Evolutionary conservation across 768 basidiomycete species (phyloP), one percentile per base, ranked within the genome.

Genomic region (Tulasnella sp.): DNA sequence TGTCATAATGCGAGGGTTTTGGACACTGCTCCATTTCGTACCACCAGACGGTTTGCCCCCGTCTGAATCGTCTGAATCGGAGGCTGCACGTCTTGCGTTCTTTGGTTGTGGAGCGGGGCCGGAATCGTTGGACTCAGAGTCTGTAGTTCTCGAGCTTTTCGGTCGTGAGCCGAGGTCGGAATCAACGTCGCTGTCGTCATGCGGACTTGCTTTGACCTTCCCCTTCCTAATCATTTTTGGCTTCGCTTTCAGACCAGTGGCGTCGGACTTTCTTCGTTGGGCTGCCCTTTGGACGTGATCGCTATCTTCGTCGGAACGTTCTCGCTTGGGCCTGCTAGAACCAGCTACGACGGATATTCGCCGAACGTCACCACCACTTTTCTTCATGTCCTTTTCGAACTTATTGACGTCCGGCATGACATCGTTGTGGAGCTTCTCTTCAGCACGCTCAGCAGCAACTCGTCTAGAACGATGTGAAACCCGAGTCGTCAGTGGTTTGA

Each of bases 321-420:
- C 59, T 29, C 17, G 9, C 21, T 46, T 42, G 21, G 34, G 23
- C 23, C 27, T n/a, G 37, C 55, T 43, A 17, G 51, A 14, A n/a
- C 15, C 34, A 17, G 11, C 23, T 17, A 9, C 51, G 25, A 53
- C 7, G 35, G 15, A 25, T 9, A 48, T 41, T 21, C 46, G 49
- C 39, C 49, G 34, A 36, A 23, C 46, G 15, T 48, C 53, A 11
- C 58, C 58, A 23, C 55, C 42, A 41, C 46, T 29, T 17, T 25
- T 39, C 62, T 77, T 77, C 72, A 77, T 73, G 70, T 90, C 82
- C 62, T 77, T 76, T 66, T 88, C 78, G 63, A 75, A 90, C 57
- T 72, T 77, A 37, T 81, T 62, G 2, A 87, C 73, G 62, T 91
- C 88, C 0, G 87, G 87, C 81, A 90, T 89, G 57, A 90, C 71